Base-by-base conservation (phyloP, 345 rosid species). In the Schrenkiella parvula region DNA sequence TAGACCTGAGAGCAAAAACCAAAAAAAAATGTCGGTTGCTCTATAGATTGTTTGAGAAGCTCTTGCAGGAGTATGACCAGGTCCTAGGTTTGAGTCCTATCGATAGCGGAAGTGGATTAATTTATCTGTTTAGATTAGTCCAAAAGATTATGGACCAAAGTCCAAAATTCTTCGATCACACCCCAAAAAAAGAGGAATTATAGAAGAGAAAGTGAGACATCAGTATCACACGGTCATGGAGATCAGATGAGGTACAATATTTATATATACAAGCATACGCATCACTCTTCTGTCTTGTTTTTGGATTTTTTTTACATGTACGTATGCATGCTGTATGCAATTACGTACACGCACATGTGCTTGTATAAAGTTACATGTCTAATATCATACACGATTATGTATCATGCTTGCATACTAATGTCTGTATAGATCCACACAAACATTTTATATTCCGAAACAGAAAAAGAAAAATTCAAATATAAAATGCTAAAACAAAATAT, bases 181-280 rank as follows among this genome's bases (percentile, higher is more conserved):
- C 29, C 44, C 5, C 14, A 14, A 42, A 7, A 38, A 31, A 26
- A 13, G 13, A 17, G 51, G 14, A 46, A 46, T 25, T 42, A 64
- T 63, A 22, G 77, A 64, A 73, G 72, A 63, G 38, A 63, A 29
- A 69, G 72, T 73, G 66, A 73, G 60, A 66, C 59, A 73, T 73
- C 77, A 19, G 34, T n/a, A 66, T 74, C 78, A 66, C 61, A 74
- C 60, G 18, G 72, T 37, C 78, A 73, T 57, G 60, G 51, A 55
- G 78, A 64, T 32, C 64, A 73, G 70, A 72, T 41, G 55, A 42
- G 54, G 57, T 64, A 64, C 64, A 64, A 50, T 23, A 50, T 50
- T 50, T 55, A 72, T 15, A 52, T 12, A 59, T 2, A 61, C 17
- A 71, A 35, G 62, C 47, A 48, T 47, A 48, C 56, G 13, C 70